phyloP scores from a whole-genome alignment of 2,329 filamentous ascomycete genomes.

The Aspergillus tanneri region DNA sequence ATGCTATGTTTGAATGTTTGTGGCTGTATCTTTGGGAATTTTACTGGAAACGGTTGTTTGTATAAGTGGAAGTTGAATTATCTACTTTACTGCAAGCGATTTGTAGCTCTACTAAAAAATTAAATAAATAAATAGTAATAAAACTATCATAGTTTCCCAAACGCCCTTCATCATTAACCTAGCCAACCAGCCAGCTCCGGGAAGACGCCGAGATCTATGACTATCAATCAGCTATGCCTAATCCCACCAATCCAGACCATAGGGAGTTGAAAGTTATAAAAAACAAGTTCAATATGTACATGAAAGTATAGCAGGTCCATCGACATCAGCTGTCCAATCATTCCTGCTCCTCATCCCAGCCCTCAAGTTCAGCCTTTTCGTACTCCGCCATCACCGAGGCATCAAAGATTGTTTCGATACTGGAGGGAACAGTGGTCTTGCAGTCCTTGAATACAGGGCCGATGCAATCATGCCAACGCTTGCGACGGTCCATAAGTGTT shows the following conservation, averaged over 20 bases:
- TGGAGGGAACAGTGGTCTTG: conserved; percentile 69
- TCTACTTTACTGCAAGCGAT: too few relatives aligned
- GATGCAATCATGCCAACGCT: conserved; percentile 87
- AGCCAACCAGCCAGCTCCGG: not conserved
- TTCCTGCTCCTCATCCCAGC: conserved; percentile 78
- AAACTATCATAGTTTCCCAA: too few relatives aligned
- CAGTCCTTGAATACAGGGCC: conserved; percentile 87
- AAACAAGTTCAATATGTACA: conserved; percentile 1
- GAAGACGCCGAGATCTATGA: conserved; percentile 3
- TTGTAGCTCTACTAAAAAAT: too few relatives aligned
- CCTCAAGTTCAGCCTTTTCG: conserved; percentile 73
- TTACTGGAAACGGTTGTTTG: too few relatives aligned
- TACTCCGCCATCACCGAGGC: conserved; percentile 68
- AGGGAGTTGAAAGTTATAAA: not conserved
- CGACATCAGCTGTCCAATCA: too few relatives aligned
- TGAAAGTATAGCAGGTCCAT: not conserved
- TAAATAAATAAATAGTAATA: too few relatives aligned
- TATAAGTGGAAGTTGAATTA: too few relatives aligned
- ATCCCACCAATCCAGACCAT: conserved; percentile 3
- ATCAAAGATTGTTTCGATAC: conserved; percentile 72
- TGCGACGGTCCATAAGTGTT: conserved; percentile 85
- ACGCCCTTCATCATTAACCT: conserved; percentile 1
- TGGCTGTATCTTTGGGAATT: too few relatives aligned
- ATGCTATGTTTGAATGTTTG: too few relatives aligned
- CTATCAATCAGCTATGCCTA: not conserved